Evolutionary conservation across 768 basidiomycete species (phyloP).

Genomic region (Coprinopsis marcescibilis): DNA sequence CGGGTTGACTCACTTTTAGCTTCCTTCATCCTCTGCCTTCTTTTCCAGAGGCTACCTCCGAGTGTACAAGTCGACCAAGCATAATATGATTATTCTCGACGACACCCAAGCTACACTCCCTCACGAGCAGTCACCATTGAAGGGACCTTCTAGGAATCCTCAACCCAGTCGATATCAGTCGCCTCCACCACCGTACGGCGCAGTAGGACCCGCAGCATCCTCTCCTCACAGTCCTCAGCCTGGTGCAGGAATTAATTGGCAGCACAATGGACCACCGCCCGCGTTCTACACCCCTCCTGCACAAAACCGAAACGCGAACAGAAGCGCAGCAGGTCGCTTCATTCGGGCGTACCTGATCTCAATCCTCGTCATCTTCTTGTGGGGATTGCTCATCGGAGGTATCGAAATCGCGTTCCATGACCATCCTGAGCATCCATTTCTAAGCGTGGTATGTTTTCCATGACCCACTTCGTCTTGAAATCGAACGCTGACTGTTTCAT

Average conservation of each 20-base stretch:
- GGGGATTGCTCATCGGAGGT: conserved; percentile 18
- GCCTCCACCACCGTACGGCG: conserved; percentile 3
- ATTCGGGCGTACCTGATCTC: conserved; percentile 16
- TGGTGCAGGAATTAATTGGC: no score
- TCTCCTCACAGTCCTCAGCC: background rate
- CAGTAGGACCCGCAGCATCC: background rate
- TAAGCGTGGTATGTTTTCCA: background rate
- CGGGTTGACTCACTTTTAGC: background rate
- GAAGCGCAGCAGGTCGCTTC: conserved; percentile 14
- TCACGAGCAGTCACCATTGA: conserved; percentile 21
- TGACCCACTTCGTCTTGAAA: background rate
- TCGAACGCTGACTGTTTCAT: background rate
- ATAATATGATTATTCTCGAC: conserved; percentile 13
- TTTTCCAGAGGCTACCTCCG: background rate
- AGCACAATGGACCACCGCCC: background rate
- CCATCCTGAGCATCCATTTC: background rate
- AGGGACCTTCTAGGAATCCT: conserved; percentile 4
- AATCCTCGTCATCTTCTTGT: conserved; percentile 15
- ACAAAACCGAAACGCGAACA: background rate
- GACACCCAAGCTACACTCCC: conserved; percentile 7
- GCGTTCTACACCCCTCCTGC: background rate
- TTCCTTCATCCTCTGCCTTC: background rate
- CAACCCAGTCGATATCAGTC: background rate
- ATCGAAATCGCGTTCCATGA: conserved; percentile 6
- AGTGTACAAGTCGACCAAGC: background rate